Conservation (phyloP, 1,139 yeast genomes). For the Suhomyces wounanorum region DNA sequence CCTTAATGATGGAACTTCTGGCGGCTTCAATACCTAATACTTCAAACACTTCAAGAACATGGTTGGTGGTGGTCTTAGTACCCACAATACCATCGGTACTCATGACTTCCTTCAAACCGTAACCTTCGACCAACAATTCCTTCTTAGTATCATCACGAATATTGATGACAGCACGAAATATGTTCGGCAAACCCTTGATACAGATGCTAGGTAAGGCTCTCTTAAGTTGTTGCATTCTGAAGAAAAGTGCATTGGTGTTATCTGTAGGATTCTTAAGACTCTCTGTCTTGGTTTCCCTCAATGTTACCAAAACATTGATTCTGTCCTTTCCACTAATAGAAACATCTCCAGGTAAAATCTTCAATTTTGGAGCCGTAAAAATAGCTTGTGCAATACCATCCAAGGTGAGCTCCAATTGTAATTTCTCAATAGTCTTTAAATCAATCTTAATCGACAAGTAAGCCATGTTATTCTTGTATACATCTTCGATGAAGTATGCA, state of each 20-base stretch:
- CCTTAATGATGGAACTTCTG: constrained; percentile 85
- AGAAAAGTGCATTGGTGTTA: constrained; percentile 65
- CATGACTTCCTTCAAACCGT: constrained; percentile 95
- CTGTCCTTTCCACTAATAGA: constrained; percentile 65
- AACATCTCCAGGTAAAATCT: constrained; percentile 74
- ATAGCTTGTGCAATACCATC: constrained; percentile 88
- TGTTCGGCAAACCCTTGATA: constrained; percentile 89
- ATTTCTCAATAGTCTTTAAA: constrained; percentile 77
- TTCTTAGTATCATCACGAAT: constrained; percentile 84
- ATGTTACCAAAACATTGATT: constrained; percentile 72
- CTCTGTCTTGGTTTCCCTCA: constrained; percentile 53
- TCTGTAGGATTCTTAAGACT: constrained; percentile 43
- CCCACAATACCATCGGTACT: constrained; percentile 97
- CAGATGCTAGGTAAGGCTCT: constrained; percentile 84
- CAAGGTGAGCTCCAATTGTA: constrained; percentile 84
- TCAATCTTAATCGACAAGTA: constrained; percentile 83
- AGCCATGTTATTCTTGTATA: constrained; percentile 78
- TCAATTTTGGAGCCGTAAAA: constrained; percentile 82
- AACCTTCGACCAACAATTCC: constrained; percentile 95
- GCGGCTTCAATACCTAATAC: constrained; percentile 99
- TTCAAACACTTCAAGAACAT: constrained; percentile 82
- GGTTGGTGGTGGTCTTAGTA: constrained; percentile 83
- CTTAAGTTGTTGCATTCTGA: constrained; percentile 86
- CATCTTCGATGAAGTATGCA: constrained; percentile 89
- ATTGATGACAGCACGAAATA: constrained; percentile 94